phyloP scores from a whole-genome alignment of 2,329 filamentous ascomycete species.

The Metarhizium sp. region DNA sequence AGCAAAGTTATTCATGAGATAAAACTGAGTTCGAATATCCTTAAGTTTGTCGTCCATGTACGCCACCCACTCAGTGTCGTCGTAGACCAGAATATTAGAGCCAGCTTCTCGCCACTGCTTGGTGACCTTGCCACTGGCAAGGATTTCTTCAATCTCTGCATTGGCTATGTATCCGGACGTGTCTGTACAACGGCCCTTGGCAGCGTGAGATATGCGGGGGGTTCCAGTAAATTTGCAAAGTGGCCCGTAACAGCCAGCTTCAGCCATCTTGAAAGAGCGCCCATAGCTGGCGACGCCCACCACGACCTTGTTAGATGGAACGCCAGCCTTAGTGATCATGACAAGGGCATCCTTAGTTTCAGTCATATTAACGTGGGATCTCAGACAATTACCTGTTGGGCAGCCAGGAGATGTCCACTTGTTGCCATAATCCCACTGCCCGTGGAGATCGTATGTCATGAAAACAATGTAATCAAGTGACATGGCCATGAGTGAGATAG shows the following conservation, averaged over 20 bases:
- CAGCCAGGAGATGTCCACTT: conserved; percentile 15
- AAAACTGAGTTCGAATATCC: background rate
- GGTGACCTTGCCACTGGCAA: background rate
- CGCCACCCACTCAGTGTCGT: conserved; percentile 9
- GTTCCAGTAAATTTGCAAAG: conserved; percentile 17
- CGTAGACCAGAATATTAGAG: conserved; percentile 12
- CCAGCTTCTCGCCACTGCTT: conserved; percentile 1
- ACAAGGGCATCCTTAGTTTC: conserved; percentile 21
- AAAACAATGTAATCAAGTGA: conserved; percentile 23
- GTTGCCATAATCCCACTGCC: conserved; percentile 23
- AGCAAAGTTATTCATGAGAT: background rate
- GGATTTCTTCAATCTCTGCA: conserved; percentile 18
- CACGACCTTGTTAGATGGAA: too few relatives aligned
- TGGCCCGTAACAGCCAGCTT: conserved; percentile 15
- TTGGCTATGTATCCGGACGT: conserved; percentile 21
- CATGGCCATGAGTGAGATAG: conserved; percentile 16
- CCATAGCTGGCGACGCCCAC: too few relatives aligned
- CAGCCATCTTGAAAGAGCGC: conserved; percentile 20
- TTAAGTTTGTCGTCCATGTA: background rate
- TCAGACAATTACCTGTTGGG: conserved; percentile 22
- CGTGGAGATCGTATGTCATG: conserved; percentile 27
- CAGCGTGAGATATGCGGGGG: conserved; percentile 10
- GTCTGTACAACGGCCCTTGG: conserved; percentile 16
- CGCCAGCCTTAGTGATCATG: conserved; percentile 3
- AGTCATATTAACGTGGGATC: conserved; percentile 26